These are phyloP conservation scores for Cystobasidium ongulense DNA, from an alignment of 768 basidiomycete species.

Conservation along the genomic window DNA sequence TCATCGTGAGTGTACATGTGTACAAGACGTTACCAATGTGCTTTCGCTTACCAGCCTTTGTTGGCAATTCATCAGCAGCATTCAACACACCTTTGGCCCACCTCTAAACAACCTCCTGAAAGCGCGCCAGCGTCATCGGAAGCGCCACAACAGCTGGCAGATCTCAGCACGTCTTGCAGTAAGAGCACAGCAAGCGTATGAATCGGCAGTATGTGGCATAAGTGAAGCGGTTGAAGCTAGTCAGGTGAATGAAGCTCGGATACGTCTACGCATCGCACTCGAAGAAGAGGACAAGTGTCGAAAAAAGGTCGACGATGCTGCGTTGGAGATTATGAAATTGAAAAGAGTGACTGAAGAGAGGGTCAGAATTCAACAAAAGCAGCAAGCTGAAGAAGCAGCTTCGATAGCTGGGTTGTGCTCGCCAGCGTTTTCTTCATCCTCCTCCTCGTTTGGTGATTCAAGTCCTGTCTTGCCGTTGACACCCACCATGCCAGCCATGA, in stretches of 20 bases:
- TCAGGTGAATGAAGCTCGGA: slow-evolving; percentile 5
- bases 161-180: slow-evolving; percentile 6
- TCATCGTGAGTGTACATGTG: not conserved
- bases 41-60: not conserved
- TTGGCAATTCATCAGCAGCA: not conserved
- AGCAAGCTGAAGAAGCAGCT: not conserved
- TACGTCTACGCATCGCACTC: slow-evolving; percentile 14
- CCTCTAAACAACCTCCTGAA: not conserved
- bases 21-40: not conserved
- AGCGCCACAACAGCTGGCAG: slow-evolving; percentile 29
- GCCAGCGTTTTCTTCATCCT: not conserved
- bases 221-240: not conserved
- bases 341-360: not conserved
- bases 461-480: slow-evolving; percentile 1
- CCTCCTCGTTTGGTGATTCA: not conserved
- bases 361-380: not conserved
- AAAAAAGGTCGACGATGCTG: slow-evolving; percentile 13
- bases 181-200: slow-evolving; percentile 12
- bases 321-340: not conserved
- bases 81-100: slow-evolving; percentile 4
- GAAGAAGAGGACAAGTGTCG: slow-evolving; percentile 18
- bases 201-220: not conserved
- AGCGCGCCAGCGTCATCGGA: slow-evolving; percentile 9
- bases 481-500: slow-evolving; percentile 6
- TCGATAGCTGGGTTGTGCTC: not conserved